phyloP scores from a whole-genome alignment of 805 yeast species.

The Candida pseudoglaebosa region DNA sequence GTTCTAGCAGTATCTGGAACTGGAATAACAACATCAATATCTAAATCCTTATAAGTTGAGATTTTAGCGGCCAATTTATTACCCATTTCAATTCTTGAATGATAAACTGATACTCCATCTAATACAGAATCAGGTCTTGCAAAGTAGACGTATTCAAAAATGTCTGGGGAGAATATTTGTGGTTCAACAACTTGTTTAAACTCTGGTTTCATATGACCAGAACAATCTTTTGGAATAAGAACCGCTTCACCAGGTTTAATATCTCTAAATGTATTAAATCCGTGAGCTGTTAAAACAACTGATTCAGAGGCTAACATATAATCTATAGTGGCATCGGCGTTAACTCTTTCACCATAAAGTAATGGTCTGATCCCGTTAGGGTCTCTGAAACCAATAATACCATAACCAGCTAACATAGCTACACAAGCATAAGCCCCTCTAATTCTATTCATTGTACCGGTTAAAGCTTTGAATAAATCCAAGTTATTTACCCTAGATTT shows the following conservation, averaged over 20 bases:
- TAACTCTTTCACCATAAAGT: conserved; percentile 75
- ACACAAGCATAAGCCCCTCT: conserved; percentile 98
- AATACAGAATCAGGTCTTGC: conserved; percentile 96
- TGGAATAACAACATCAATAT: conserved; percentile 92
- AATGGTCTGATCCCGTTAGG: conserved; percentile 96
- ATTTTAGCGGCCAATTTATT: conserved; percentile 78
- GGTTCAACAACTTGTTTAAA: conserved; percentile 81
- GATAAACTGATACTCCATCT: conserved; percentile 95
- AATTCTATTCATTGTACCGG: conserved; percentile 73
- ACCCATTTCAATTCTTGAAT: conserved; percentile 93
- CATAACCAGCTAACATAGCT: conserved; percentile 94
- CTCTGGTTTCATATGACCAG: conserved; percentile 55
- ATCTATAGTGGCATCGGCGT: conserved; percentile 66
- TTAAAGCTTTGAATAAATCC: conserved; percentile 82
- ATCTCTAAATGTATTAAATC: conserved; percentile 75
- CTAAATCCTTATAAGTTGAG: conserved; percentile 39
- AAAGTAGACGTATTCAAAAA: conserved; percentile 95
- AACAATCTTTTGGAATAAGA: conserved; percentile 72
- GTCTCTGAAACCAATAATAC: conserved; percentile 92
- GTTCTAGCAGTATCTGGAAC: conserved; percentile 99
- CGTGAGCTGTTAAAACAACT: conserved; percentile 90
- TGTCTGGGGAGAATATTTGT: conserved; percentile 83
- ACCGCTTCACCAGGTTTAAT: conserved; percentile 95
- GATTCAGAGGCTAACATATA: conserved; percentile 95
- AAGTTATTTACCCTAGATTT: conserved; percentile 89